Evolutionary conservation across 2,329 filamentous ascomycete genomes (phyloP).

Genomic region (Penicillium aurantiogriseum): DNA sequence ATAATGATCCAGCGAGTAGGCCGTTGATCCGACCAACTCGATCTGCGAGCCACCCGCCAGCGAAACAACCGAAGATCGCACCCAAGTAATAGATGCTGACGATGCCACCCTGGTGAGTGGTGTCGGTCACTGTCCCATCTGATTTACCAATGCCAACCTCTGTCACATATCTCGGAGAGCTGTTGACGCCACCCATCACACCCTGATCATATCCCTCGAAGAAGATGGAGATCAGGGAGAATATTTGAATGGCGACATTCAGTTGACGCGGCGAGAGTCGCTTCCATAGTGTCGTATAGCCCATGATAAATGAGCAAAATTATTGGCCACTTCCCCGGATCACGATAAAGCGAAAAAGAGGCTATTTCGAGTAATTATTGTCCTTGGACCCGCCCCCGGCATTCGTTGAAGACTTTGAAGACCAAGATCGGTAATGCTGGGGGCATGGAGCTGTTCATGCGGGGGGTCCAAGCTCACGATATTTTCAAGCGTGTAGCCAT

Average conservation of each 20-base stretch:
- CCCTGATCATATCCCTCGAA: constrained; percentile 55
- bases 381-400: constrained; percentile 17
- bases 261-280: constrained; percentile 44
- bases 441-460: neutral
- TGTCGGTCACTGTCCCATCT: constrained; percentile 49
- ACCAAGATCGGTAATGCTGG: neutral
- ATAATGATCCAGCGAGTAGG: constrained; percentile 48
- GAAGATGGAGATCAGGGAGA: constrained; percentile 38
- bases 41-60: constrained; percentile 53
- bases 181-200: constrained; percentile 54
- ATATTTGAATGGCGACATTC: constrained; percentile 39
- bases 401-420: neutral
- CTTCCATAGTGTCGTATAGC: constrained; percentile 45
- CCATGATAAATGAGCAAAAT: constrained; percentile 28
- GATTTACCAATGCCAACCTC: constrained; percentile 46
- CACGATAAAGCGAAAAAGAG: neutral
- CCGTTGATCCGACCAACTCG: constrained; percentile 55
- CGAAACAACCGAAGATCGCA: constrained; percentile 51
- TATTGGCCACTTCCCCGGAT: neutral
- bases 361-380: neutral
- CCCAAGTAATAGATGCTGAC: constrained; percentile 56
- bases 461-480: neutral
- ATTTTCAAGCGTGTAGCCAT: constrained; percentile 22
- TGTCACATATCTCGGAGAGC: constrained; percentile 37
- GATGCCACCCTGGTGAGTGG: constrained; percentile 53